phyloP scores from a whole-genome alignment of 73 alveolate genomes.

The Strombidium stylifer region DNA sequence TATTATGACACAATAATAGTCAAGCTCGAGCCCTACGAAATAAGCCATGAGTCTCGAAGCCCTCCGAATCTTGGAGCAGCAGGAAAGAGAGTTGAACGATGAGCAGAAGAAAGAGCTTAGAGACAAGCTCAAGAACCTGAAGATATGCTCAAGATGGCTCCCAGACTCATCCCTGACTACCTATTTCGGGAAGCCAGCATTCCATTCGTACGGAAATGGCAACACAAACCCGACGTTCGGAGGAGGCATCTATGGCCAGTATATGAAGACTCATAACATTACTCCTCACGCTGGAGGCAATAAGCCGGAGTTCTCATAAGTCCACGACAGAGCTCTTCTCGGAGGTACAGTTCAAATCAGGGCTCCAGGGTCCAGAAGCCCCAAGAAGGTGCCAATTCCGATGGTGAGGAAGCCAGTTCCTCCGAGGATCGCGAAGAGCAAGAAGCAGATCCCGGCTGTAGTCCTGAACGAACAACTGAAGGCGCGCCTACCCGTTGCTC shows the following conservation, averaged over 20 bases:
- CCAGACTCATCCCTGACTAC: conserved; percentile 91
- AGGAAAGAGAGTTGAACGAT: no score
- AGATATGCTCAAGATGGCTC: conserved; percentile 96
- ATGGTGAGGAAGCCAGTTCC: no score
- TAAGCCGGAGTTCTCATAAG: conserved; percentile 84
- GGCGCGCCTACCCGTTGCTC: no score
- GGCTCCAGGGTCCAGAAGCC: conserved; percentile 19
- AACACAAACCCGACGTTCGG: conserved; percentile 94
- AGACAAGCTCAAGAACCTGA: no score
- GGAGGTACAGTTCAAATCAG: conserved; percentile 12
- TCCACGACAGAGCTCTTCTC: conserved; percentile 76
- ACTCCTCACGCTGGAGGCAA: conserved; percentile 93
- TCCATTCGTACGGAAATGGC: conserved; percentile 92
- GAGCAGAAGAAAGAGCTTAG: no score
- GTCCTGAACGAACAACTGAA: no score
- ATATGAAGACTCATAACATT: conserved; percentile 89
- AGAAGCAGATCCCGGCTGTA: no score
- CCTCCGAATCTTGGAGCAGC: no score
- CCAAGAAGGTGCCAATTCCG: conserved; percentile 6
- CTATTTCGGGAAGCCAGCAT: conserved; percentile 97
- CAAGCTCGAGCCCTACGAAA: no score
- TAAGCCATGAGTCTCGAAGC: no score
- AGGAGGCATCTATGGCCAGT: conserved; percentile 93
- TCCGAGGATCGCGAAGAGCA: no score
- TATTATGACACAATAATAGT: no score